phyloP scores from a whole-genome alignment of 257 asterid species.

The Solanum peruvianum region DNA sequence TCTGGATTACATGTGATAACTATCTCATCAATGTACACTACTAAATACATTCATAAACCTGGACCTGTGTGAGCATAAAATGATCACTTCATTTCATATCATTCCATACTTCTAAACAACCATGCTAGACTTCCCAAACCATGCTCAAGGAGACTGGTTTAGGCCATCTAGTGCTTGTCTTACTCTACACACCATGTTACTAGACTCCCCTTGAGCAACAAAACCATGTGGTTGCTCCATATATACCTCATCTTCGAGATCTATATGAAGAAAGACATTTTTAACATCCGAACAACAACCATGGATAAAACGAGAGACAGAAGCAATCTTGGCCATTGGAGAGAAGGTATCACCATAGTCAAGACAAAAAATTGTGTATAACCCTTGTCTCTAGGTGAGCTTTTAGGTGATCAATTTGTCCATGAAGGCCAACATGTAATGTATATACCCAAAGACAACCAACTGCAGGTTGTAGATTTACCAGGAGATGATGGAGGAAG shows the following conservation, averaged over 20 bases:
- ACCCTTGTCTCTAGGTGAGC: not conserved
- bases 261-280: not conserved
- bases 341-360: not conserved
- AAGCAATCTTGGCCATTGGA: not conserved
- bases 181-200: not conserved
- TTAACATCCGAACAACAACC: not conserved
- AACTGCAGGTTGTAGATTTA: not conserved
- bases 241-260: not conserved
- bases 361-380: not conserved
- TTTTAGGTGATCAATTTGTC: not conserved
- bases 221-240: not conserved
- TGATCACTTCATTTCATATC: not conserved
- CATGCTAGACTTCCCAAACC: not conserved
- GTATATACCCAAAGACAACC: not conserved
- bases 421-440: not conserved
- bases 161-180: not conserved
- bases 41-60: too few relatives aligned
- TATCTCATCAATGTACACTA: not conserved
- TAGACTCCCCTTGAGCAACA: not conserved
- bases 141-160: not conserved
- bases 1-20: not conserved
- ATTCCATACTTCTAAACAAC: not conserved
- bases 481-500: not conserved
- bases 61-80: not conserved
- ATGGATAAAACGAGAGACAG: not conserved